A percentile compares a stretch with the other conserved stretches of the same genome.
phyloP scores from a whole-genome alignment of 495 filamentous ascomycete genomes.

The Aspergillus olivimuriae region DNA sequence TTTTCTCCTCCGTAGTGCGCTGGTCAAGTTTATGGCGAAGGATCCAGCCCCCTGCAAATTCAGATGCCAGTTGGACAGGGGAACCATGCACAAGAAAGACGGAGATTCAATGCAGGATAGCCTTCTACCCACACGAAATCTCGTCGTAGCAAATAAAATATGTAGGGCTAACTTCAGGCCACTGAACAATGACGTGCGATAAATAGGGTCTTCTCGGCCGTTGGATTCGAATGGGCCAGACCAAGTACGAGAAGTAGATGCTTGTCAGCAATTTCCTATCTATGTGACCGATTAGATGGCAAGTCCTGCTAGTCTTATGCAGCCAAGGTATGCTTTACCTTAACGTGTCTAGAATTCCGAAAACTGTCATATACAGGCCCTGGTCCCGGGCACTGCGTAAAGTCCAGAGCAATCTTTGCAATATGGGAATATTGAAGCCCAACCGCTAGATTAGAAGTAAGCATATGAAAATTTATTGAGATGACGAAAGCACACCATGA shows the following conservation, averaged over 20 bases:
- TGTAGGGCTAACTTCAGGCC: conserved; percentile 13
- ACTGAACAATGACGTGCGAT: conserved; percentile 27
- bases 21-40: conserved; percentile 22
- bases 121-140: no score
- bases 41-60: conserved; percentile 21
- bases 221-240: conserved; percentile 22
- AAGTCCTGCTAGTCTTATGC: no score
- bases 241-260: conserved; percentile 22
- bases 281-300: no score
- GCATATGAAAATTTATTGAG: neutral
- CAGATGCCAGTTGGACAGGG: neutral
- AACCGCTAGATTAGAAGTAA: no score
- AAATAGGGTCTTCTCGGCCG: conserved; percentile 26
- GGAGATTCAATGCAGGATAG: no score
- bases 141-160: neutral
- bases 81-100: no score
- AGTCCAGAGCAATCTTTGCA: conserved; percentile 23
- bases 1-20: conserved; percentile 18
- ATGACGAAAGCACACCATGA: conserved; percentile 15
- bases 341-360: conserved; percentile 16
- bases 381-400: conserved; percentile 11
- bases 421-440: conserved; percentile 29
- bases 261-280: conserved; percentile 19
- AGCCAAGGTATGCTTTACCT: no score
- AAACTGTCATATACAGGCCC: conserved; percentile 19